Conservation (phyloP, 352 stramenopile species). For the Globisporangium rhizosaccharum region DNA sequence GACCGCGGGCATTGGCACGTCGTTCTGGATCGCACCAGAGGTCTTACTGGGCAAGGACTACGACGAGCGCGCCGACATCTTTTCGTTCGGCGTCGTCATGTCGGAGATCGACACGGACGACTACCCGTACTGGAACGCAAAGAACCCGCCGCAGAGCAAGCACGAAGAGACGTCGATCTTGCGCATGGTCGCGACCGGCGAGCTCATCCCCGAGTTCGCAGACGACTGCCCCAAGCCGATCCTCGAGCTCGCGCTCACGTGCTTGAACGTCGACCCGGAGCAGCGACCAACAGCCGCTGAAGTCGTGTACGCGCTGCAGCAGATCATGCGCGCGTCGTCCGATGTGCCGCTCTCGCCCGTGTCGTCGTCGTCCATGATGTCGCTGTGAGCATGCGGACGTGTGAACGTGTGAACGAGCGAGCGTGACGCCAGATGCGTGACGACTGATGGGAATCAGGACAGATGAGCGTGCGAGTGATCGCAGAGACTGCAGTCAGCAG, state of each 20-base stretch:
- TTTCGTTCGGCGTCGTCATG: slow-evolving; percentile 46
- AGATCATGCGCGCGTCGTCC: slow-evolving; percentile 24
- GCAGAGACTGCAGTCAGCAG: no score
- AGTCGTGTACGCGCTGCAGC: slow-evolving; percentile 54
- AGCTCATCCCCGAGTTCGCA: slow-evolving; percentile 49
- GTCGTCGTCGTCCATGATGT: slow-evolving; percentile 18
- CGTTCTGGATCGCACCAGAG: slow-evolving; percentile 69
- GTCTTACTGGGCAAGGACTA: slow-evolving; percentile 53
- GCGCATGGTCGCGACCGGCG: slow-evolving; percentile 53
- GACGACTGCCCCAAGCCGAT: slow-evolving; percentile 39
- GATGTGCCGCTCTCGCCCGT: slow-evolving; percentile 14
- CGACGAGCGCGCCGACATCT: slow-evolving; percentile 52
- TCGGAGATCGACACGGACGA: slow-evolving; percentile 54
- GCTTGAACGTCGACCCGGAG: slow-evolving; percentile 45
- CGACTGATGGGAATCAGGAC: no score
- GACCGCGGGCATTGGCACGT: slow-evolving; percentile 61
- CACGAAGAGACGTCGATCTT: slow-evolving; percentile 51
- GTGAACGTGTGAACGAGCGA: background rate
- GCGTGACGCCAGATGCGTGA: background rate
- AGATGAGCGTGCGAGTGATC: no score
- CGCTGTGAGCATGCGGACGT: slow-evolving; percentile 4
- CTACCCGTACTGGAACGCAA: slow-evolving; percentile 58
- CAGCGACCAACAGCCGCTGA: slow-evolving; percentile 53
- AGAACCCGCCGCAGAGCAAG: slow-evolving; percentile 42
- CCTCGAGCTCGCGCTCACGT: slow-evolving; percentile 41